phyloP scores from a whole-genome alignment of 2,329 filamentous ascomycete genomes.

The Tolypocladium sp. region DNA sequence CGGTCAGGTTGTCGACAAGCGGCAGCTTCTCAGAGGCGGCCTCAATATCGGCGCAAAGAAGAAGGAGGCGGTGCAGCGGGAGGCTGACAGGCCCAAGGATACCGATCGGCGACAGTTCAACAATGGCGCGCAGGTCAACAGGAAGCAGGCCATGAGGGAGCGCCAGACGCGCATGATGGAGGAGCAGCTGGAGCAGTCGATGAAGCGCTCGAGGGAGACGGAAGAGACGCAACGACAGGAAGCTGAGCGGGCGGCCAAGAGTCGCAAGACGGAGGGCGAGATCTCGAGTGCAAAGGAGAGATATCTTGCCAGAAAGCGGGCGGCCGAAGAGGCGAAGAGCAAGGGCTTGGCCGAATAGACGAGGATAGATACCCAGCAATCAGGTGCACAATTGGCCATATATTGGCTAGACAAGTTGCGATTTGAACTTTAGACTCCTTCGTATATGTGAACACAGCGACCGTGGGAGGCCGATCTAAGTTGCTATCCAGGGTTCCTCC shows the following conservation, averaged over 20 bases:
- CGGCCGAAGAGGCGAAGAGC: conserved; percentile 61
- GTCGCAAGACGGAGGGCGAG: conserved; percentile 66
- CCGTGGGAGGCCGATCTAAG: background rate
- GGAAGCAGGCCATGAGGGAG: conserved; percentile 61
- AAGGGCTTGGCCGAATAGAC: conserved; percentile 24
- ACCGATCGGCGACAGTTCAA: conserved; percentile 26
- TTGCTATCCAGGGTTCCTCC: background rate
- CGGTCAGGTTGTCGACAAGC: conserved; percentile 73
- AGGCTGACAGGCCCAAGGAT: conserved; percentile 14
- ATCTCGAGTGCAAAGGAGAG: conserved; percentile 71
- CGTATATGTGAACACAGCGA: background rate
- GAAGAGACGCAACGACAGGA: conserved; percentile 54
- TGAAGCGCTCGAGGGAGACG: conserved; percentile 64
- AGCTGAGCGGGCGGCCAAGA: conserved; percentile 60
- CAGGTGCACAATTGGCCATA: background rate
- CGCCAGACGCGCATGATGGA: conserved; percentile 73
- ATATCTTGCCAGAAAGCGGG: conserved; percentile 68
- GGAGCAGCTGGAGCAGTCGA: conserved; percentile 62
- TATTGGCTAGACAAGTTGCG: background rate
- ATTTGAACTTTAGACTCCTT: background rate
- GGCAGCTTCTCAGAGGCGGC: conserved; percentile 67
- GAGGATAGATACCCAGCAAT: conserved; percentile 19
- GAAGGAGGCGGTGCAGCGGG: conserved; percentile 30
- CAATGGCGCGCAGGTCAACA: conserved; percentile 32
- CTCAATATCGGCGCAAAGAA: conserved; percentile 63